Percentiles rank a stretch among this genome's conserved stretches.
Evolutionary conservation across 352 stramenopile species (phyloP).

Genomic region (Globisporangium sylvaticum): DNA sequence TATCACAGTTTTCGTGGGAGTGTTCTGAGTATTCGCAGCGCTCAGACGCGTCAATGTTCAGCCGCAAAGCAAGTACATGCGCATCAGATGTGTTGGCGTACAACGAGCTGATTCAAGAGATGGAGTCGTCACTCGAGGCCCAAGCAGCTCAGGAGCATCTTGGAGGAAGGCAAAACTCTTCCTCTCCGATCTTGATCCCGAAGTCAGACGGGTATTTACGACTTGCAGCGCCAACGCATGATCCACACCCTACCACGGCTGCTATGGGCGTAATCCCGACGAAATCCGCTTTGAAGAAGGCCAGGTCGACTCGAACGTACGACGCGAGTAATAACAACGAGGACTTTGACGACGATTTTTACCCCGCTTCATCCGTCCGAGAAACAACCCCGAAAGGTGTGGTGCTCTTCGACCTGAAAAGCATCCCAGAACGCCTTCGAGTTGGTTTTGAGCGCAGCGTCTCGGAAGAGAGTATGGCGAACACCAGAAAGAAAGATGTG

Average conservation of each 20-base stretch:
- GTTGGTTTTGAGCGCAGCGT: conserved; percentile 12
- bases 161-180: background rate
- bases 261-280: conserved; percentile 8
- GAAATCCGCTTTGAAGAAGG: conserved; percentile 11
- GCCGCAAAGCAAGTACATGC: conserved; percentile 46
- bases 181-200: background rate
- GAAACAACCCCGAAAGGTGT: conserved; percentile 25
- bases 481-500: conserved; percentile 6
- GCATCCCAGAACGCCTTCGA: conserved; percentile 21
- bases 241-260: background rate
- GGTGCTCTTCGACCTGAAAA: conserved; percentile 46
- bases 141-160: background rate
- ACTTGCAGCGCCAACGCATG: conserved; percentile 1
- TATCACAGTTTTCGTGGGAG: conserved; percentile 22
- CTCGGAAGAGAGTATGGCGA: conserved; percentile 1
- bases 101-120: conserved; percentile 63
- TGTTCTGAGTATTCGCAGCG: conserved; percentile 23
- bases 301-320: background rate
- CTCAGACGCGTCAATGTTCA: conserved; percentile 34
- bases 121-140: conserved; percentile 32
- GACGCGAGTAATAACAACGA: conserved; percentile 11
- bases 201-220: conserved; percentile 7
- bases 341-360: conserved; percentile 13
- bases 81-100: conserved; percentile 55
- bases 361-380: conserved; percentile 9